Evolutionary conservation across 805 yeast genomes (phyloP).

Genomic region (Danielia oregonensis): DNA sequence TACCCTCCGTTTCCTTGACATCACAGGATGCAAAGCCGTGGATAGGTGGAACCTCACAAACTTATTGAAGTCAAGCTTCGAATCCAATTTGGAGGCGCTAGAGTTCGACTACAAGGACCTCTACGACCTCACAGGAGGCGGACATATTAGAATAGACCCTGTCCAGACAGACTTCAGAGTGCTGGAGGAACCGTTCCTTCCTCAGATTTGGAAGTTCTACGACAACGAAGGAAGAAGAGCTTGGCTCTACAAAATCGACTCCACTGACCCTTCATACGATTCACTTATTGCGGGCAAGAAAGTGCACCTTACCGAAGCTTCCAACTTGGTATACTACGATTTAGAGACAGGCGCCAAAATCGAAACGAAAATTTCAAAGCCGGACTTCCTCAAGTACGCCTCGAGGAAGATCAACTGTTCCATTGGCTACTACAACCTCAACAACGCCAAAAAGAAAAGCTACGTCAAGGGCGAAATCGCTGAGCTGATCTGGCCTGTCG

Average conservation of each 20-base stretch:
- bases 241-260: slow-evolving; percentile 60
- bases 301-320: slow-evolving; percentile 9
- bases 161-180: slow-evolving; percentile 26
- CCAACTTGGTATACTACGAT: slow-evolving; percentile 55
- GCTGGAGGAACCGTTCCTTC: slow-evolving; percentile 19
- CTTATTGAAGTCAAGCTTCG: slow-evolving; percentile 26
- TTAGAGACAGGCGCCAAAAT: slow-evolving; percentile 61
- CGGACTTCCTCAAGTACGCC: slow-evolving; percentile 50
- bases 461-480: slow-evolving; percentile 25
- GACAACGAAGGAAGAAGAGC: slow-evolving; percentile 73
- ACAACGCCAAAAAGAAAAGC: slow-evolving; percentile 27
- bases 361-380: slow-evolving; percentile 41
- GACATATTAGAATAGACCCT: slow-evolving; percentile 26
- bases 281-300: slow-evolving; percentile 16
- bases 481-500: slow-evolving; percentile 50
- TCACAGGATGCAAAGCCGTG: slow-evolving; percentile 59
- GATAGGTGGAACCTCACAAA: slow-evolving; percentile 50
- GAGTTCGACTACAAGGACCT: slow-evolving; percentile 63
- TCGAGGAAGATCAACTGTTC: slow-evolving; percentile 53
- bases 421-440: slow-evolving; percentile 45
- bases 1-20: slow-evolving; percentile 54
- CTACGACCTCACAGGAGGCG: slow-evolving; percentile 44
- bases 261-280: slow-evolving; percentile 30
- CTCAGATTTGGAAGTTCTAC: slow-evolving; percentile 47
- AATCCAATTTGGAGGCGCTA: slow-evolving; percentile 46